A percentile compares a stretch with the other conserved stretches of the same genome.
Evolutionary conservation across 345 rosid genomes (phyloP).

Genomic region (Reutealis trisperma): DNA sequence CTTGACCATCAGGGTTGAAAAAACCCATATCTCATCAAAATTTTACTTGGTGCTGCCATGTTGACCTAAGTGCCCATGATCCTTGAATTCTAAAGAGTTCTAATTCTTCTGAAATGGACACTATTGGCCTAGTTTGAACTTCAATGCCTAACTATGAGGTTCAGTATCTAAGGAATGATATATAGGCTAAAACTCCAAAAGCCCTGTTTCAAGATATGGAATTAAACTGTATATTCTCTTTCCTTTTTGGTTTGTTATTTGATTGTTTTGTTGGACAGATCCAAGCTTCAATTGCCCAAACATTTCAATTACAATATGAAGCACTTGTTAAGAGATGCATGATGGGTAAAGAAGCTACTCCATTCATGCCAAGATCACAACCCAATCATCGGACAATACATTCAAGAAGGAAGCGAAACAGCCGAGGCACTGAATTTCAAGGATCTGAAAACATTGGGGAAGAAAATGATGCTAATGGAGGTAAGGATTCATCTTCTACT

Average conservation of each 20-base stretch:
- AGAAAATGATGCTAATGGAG: slow-evolving; percentile 60
- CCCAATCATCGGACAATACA: slow-evolving; percentile 46
- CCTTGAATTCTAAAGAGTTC: background rate
- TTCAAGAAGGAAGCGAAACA: slow-evolving; percentile 59
- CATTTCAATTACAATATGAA: slow-evolving; percentile 74
- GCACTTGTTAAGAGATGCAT: slow-evolving; percentile 66
- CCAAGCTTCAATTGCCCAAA: slow-evolving; percentile 91
- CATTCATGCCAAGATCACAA: slow-evolving; percentile 50
- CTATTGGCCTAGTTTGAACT: background rate
- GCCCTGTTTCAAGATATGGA: background rate
- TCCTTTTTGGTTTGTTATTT: slow-evolving; percentile 8
- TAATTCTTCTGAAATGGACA: background rate
- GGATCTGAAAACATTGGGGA: slow-evolving; percentile 76
- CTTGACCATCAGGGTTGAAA: background rate
- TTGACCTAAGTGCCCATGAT: background rate
- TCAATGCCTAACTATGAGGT: background rate
- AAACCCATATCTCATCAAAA: background rate
- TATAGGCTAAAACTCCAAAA: background rate
- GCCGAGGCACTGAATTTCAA: slow-evolving; percentile 51
- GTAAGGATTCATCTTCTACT: slow-evolving; percentile 72
- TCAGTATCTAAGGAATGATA: background rate
- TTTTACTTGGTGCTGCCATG: slow-evolving; percentile 5
- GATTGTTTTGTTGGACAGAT: slow-evolving; percentile 51
- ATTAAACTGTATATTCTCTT: slow-evolving; percentile 1
- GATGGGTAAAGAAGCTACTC: slow-evolving; percentile 50